Conservation (phyloP, 371 early-diverging fungal species). For the Sanchytrium tribonematis region DNA sequence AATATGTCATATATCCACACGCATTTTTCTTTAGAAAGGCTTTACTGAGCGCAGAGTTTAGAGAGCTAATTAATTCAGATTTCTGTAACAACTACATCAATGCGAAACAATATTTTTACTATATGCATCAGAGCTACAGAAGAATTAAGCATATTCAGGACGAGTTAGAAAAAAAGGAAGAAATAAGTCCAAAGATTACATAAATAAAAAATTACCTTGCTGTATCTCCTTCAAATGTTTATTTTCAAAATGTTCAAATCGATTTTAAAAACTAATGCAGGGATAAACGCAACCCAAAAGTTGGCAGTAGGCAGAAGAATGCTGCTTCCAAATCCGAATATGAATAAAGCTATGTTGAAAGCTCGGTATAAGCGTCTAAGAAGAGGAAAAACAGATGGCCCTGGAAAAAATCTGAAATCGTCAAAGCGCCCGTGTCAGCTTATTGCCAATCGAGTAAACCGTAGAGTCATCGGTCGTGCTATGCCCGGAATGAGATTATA, state of each 20-base stretch:
- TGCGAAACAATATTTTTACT: background rate
- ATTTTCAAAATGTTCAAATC: too few relatives aligned
- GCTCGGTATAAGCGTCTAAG: background rate
- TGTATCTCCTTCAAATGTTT: too few relatives aligned
- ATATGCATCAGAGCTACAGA: background rate
- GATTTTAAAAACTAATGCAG: too few relatives aligned
- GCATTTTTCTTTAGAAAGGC: background rate
- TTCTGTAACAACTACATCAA: background rate
- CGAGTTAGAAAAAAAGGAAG: background rate
- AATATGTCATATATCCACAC: background rate
- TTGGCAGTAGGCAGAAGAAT: too few relatives aligned
- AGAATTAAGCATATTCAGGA: background rate
- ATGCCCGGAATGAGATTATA: background rate
- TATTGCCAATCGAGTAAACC: background rate
- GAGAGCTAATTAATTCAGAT: background rate
- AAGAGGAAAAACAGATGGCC: background rate
- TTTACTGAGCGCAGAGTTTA: background rate
- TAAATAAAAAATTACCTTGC: too few relatives aligned
- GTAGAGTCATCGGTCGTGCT: background rate
- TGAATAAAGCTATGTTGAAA: background rate
- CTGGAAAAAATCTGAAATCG: background rate
- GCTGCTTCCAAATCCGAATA: background rate
- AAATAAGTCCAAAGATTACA: background rate
- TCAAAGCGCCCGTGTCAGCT: background rate
- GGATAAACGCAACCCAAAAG: too few relatives aligned